Base-by-base conservation (phyloP, 75 land plant species). In the Cunninghamia lanceolata region DNA sequence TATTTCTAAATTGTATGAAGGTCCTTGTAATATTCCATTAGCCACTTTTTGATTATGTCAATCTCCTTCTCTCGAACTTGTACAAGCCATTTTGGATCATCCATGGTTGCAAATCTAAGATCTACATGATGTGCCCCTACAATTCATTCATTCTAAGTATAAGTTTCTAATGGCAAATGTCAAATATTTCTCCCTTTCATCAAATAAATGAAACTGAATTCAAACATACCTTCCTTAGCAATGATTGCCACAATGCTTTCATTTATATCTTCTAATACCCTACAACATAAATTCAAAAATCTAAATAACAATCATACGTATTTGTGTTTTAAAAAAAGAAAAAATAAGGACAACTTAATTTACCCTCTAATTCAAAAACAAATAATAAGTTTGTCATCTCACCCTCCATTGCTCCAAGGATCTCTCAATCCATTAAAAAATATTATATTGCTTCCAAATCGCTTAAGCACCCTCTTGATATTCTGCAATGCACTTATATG, bases 121-220 rank as follows among this genome's bases (percentile, higher is more conserved):
- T 94, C 97, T 68, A 93, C 87, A 84, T 95, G 97, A 84, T 95
- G 97, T 13, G 96, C 97, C 21, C 96, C 97, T 95, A 84, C 63
- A 6, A 59, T 30, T 30, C 14, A 45, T 83, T 83, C 56, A 84
- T 83, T 83, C 4, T 0, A n/a, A 32, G 3, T 14, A 46, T 45
- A 0, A 34, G 15, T 34, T 16, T 77, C 0, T 36, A 36, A 14
- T 36, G 1, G 2, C 3, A 30, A 19, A 15, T 39, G 0, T 0
- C 1, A 36, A 36, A 34, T 34, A 3, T 8, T n/a, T 21, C 8
- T 19, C 2, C 10, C 0, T 2, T 36, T 28, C 0, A 11, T 25
- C 39, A 16, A 5, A 35, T 3, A 15, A 77, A 77, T 36, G 6
- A 77, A 39, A 32, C 15, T 15, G 28, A 46, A 19, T 43, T 82